Conservation (phyloP, 345 rosid species). For the Cochlearia excelsa region DNA sequence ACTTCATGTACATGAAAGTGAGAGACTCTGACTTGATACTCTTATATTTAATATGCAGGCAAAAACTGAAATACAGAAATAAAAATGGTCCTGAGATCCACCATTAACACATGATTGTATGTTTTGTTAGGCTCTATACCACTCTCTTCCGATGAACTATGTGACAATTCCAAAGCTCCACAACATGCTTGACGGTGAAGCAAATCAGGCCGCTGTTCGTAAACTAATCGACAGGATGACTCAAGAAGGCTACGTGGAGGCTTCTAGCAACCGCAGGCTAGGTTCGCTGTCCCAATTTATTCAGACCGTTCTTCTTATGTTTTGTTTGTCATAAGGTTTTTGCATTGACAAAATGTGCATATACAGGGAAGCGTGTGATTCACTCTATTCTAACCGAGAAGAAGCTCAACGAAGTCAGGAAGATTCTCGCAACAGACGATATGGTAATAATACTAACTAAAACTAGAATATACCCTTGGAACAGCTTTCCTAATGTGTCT, state of each 20-base stretch:
- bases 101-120: background rate
- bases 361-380: constrained; percentile 81
- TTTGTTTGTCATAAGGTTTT: constrained; percentile 1
- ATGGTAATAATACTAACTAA: constrained; percentile 45
- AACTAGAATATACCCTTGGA: background rate
- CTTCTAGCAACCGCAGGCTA: constrained; percentile 73
- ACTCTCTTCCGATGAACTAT: constrained; percentile 77
- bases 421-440: constrained; percentile 44
- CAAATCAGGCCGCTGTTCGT: constrained; percentile 58
- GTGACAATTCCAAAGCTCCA: constrained; percentile 71
- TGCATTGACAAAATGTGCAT: constrained; percentile 22
- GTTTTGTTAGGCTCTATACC: constrained; percentile 58
- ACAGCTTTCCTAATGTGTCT: constrained; percentile 14
- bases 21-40: constrained; percentile 17
- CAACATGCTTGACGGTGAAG: constrained; percentile 69
- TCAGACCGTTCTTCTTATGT: constrained; percentile 12
- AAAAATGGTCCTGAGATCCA: constrained; percentile 4
- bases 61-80: background rate
- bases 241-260: constrained; percentile 71
- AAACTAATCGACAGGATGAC: constrained; percentile 71
- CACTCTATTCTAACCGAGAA: constrained; percentile 61
- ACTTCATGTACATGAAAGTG: constrained; percentile 78
- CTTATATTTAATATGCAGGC: constrained; percentile 9
- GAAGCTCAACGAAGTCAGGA: constrained; percentile 77
- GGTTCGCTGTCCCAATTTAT: constrained; percentile 42